A percentile compares a stretch with the other conserved stretches of the same genome.
phyloP scores from a whole-genome alignment of 768 basidiomycete species.

The Macrolepiota dolichaula region DNA sequence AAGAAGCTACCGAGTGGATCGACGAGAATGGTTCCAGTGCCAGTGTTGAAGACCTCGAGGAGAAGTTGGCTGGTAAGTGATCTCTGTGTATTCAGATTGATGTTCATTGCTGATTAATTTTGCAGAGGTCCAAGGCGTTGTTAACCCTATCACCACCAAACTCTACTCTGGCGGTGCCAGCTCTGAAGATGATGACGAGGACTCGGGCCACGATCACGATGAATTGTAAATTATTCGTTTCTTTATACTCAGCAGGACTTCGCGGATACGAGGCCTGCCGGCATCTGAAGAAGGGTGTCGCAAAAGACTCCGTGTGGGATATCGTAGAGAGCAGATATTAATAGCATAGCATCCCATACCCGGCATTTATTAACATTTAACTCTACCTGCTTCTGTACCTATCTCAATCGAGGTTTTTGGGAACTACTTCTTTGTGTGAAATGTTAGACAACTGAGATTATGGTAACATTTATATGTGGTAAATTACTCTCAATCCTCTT shows the following conservation, averaged over 20 bases:
- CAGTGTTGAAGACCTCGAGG: constrained; percentile 84
- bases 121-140: constrained; percentile 64
- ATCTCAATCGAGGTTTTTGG: neutral
- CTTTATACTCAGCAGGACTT: constrained; percentile 5
- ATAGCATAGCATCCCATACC: constrained; percentile 4
- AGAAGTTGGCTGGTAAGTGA: constrained; percentile 65
- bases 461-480: no score
- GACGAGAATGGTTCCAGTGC: constrained; percentile 79
- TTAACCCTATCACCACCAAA: constrained; percentile 85
- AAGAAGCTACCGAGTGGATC: constrained; percentile 90
- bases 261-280: constrained; percentile 9
- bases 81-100: neutral
- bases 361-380: constrained; percentile 2
- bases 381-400: neutral
- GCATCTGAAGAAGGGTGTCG: constrained; percentile 6
- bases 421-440: neutral
- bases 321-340: constrained; percentile 8
- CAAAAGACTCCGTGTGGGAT: constrained; percentile 5
- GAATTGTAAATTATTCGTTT: constrained; percentile 34
- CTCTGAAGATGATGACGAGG: constrained; percentile 34
- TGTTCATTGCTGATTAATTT: constrained; percentile 1
- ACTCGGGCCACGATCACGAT: constrained; percentile 40
- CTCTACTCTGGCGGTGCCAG: constrained; percentile 49
- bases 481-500: no score
- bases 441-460: no score